Evolutionary conservation across 331 rosid species (phyloP).

Genomic region (Malus hybrid): DNA sequence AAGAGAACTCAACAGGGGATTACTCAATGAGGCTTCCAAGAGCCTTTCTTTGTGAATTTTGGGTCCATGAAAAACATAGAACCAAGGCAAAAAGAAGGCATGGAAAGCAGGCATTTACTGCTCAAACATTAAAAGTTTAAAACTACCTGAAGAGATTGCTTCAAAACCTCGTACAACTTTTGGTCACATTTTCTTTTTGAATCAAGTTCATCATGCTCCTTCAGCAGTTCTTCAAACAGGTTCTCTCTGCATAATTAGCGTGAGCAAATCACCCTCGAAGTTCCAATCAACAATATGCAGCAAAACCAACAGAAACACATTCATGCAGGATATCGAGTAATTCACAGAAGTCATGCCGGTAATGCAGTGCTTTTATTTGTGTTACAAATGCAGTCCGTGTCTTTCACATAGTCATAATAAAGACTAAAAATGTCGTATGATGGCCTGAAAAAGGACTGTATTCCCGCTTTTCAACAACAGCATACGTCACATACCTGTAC

Average conservation of each 20-base stretch:
- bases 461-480: background rate
- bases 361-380: background rate
- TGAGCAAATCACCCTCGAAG: background rate
- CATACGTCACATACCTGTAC: conserved; percentile 12
- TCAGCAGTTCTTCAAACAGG: conserved; percentile 21
- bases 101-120: background rate
- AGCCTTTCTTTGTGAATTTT: no score
- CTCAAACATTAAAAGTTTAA: background rate
- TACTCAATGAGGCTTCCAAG: background rate
- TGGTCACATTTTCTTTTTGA: conserved; percentile 6
- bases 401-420: background rate
- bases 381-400: background rate
- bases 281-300: background rate
- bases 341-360: background rate
- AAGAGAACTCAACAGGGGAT: background rate
- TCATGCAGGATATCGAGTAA: background rate
- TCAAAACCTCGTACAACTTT: conserved; percentile 1
- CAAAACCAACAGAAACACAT: background rate
- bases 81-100: no score
- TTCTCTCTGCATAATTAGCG: conserved; percentile 16
- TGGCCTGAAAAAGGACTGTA: background rate
- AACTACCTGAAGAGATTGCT: conserved; percentile 18
- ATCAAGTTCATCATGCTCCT: conserved; percentile 6
- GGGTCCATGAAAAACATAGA: no score
- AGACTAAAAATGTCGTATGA: background rate